Conservation (phyloP, 129 eudicot genomes). For the Gnaphalium uliginosum region DNA sequence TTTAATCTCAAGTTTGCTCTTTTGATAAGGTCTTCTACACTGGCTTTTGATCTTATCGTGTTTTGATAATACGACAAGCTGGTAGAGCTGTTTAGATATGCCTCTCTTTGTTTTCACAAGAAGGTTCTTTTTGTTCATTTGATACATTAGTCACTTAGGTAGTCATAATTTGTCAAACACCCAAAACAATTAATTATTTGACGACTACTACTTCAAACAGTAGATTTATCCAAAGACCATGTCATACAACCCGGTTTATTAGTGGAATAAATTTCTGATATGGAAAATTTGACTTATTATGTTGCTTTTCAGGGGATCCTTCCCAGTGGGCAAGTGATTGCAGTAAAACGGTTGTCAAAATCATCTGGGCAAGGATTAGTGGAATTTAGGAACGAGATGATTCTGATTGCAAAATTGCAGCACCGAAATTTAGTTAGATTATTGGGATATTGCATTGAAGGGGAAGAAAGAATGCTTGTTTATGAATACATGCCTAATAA, state of each 20-base stretch:
- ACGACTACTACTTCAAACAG: not conserved
- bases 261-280: not conserved
- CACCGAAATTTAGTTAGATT: slow-evolving; percentile 87
- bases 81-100: not conserved
- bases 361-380: slow-evolving; percentile 69
- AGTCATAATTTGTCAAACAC: not conserved
- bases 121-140: not conserved
- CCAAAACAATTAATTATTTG: no score
- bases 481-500: slow-evolving; percentile 81
- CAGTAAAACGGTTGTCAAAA: slow-evolving; percentile 76
- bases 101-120: not conserved
- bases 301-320: slow-evolving; percentile 53
- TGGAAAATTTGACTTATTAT: slow-evolving; percentile 1
- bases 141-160: not conserved
- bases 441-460: slow-evolving; percentile 68
- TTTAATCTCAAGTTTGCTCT: not conserved
- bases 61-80: no score
- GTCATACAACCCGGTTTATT: not conserved
- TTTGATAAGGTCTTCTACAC: no score
- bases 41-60: no score
- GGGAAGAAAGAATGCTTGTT: slow-evolving; percentile 67
- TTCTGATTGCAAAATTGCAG: slow-evolving; percentile 67
- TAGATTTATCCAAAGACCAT: not conserved
- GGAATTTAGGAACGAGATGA: slow-evolving; percentile 74
- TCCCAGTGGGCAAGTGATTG: slow-evolving; percentile 61